Percentiles rank a stretch among this genome's conserved stretches.
These are phyloP conservation scores for Mortierella hygrophila DNA, from an alignment of 192 early-diverging fungal genomes.

Conservation along the genomic window DNA sequence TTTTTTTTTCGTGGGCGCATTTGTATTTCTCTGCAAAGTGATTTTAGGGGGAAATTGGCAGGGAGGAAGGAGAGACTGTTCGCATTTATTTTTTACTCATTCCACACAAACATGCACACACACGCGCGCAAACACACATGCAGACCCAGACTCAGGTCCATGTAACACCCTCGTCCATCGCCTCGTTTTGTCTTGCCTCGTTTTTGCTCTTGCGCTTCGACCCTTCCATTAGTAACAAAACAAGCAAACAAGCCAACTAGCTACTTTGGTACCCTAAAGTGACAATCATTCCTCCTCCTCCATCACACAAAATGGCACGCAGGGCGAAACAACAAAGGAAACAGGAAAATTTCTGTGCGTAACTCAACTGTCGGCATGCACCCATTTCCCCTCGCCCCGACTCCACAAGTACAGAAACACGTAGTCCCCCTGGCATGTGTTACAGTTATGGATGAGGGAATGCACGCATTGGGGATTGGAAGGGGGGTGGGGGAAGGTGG, in stretches of 20 bases:
- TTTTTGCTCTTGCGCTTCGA: background rate
- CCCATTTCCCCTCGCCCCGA: too few species aligned
- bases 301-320: too few species aligned
- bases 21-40: background rate
- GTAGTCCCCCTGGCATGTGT: too few species aligned
- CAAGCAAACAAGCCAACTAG: background rate
- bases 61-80: background rate
- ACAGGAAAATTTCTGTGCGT: background rate
- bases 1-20: background rate
- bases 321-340: background rate
- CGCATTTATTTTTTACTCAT: background rate
- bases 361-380: too few species aligned
- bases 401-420: too few species aligned
- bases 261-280: conserved; percentile 3
- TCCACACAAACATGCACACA: background rate
- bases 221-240: background rate
- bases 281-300: background rate
- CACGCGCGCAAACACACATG: too few species aligned
- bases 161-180: background rate
- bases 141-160: background rate
- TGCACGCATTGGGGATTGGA: background rate
- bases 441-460: background rate
- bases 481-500: background rate
- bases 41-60: background rate
- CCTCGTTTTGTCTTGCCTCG: too few species aligned